Evolutionary conservation across 257 asterid genomes (phyloP).

Genomic region (Ocimum tenuiflorum): DNA sequence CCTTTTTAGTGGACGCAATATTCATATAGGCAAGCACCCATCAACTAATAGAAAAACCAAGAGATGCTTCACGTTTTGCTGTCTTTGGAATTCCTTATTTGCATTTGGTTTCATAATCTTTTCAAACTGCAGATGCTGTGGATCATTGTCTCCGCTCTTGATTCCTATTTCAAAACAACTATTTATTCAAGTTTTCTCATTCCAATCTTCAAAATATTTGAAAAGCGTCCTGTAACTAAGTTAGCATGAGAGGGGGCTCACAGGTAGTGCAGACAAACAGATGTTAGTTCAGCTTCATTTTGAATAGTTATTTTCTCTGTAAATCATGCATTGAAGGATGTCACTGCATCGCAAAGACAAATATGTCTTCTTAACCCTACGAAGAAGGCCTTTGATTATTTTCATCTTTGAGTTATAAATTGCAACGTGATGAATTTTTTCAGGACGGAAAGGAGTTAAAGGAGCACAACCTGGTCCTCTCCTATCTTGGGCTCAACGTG

Average conservation of each 20-base stretch:
- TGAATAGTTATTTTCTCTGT: neutral
- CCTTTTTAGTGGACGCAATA: neutral
- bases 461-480: conserved; percentile 80
- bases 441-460: conserved; percentile 73
- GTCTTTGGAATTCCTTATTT: neutral
- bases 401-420: no score
- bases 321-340: neutral
- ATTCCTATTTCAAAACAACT: neutral
- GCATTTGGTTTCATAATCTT: neutral
- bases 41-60: neutral
- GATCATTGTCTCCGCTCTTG: neutral
- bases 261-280: no score
- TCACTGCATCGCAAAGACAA: neutral
- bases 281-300: neutral
- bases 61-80: neutral
- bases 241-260: neutral
- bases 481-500: conserved; percentile 60
- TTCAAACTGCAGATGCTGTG: neutral
- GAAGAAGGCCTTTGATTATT: no score
- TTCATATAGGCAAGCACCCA: no score
- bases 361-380: neutral
- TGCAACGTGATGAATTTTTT: no score
- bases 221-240: neutral
- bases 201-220: neutral
- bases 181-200: neutral